Base-by-base conservation (phyloP, 208 protist species). In the Trypanosoma melophagium region DNA sequence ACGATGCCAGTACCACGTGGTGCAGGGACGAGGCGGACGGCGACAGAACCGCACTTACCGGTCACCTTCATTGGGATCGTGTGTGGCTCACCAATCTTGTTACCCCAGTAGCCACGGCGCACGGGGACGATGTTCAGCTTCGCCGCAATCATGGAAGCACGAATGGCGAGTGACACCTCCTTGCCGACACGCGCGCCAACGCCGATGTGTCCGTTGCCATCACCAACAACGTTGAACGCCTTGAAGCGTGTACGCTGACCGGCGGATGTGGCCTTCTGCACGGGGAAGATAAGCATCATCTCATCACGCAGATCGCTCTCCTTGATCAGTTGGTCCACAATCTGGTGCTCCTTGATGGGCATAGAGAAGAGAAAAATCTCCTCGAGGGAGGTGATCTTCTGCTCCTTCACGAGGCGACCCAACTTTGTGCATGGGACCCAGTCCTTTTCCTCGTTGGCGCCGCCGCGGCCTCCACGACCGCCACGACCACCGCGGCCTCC, bases 171-270 rank as follows among this genome's bases (percentile, higher is more conserved):
- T 64, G 98, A 98, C 63, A 99, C 98, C 94, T 99, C 99, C 87
- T 99, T 99, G 75, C 98, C 88, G 73, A 94, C 98, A 83, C 99
- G 99, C 19, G 98, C 90, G 77, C 99, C 99, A 25, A 99, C 92
- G 83, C 99, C 99, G 60, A 99, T 88, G 80, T 99, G 98, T 41
- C 97, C 98, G 68, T 99, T 86, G 60, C 71, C 80, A 79, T 99
- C 99, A 74, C 99, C 99, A 72, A 99, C 93, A 66, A 99, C 96
- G 71, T 99, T 98, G 84, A 98, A 99, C 35, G 98, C 98, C 90
- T 99, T 99, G 97, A 99, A 99, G 77, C 98, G 91, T 63, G 98
- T 99, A 76, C 99, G 96, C 93, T 99, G 99, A 90, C 99, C 99
- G 71, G 99, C 99, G 78, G 84, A 84, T 57, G 99, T 99, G 84